Percentiles rank a stretch among this genome's conserved stretches.
Evolutionary conservation across 805 yeast genomes (phyloP).

Genomic region (Candida pseudoglaebosa): DNA sequence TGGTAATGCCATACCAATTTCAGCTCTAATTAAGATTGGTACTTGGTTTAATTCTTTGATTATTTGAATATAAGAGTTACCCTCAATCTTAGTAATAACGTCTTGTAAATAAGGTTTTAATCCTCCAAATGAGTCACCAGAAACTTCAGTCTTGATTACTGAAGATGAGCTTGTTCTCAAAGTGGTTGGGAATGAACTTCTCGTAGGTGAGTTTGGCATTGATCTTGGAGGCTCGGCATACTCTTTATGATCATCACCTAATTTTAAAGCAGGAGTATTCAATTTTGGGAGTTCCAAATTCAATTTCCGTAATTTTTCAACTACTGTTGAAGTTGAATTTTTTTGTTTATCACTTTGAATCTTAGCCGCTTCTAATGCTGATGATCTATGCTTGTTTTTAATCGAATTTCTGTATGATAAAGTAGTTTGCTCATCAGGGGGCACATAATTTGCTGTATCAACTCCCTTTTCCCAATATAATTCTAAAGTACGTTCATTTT

Average conservation of each 20-base stretch:
- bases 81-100: slow-evolving; percentile 58
- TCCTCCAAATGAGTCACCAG: slow-evolving; percentile 16
- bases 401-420: slow-evolving; percentile 74
- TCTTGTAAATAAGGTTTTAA: slow-evolving; percentile 56
- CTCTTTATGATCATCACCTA: slow-evolving; percentile 4
- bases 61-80: slow-evolving; percentile 67
- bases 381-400: slow-evolving; percentile 71
- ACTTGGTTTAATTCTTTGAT: slow-evolving; percentile 71
- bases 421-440: slow-evolving; percentile 82
- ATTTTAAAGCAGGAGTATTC: slow-evolving; percentile 16
- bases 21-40: slow-evolving; percentile 85
- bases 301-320: slow-evolving; percentile 46
- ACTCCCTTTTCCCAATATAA: slow-evolving; percentile 90
- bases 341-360: slow-evolving; percentile 37
- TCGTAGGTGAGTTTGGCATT: slow-evolving; percentile 24
- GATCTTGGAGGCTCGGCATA: slow-evolving; percentile 14
- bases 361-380: slow-evolving; percentile 68
- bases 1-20: slow-evolving; percentile 93
- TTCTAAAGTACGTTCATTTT: slow-evolving; percentile 61
- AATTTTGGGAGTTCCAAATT: slow-evolving; percentile 48
- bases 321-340: slow-evolving; percentile 39
- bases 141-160: slow-evolving; percentile 11
- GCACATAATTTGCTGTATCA: slow-evolving; percentile 86
- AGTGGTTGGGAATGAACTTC: slow-evolving; percentile 14
- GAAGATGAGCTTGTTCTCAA: slow-evolving; percentile 19